Conservation (phyloP, 108 stramenopile genomes). For the Skeletonema grethae region DNA sequence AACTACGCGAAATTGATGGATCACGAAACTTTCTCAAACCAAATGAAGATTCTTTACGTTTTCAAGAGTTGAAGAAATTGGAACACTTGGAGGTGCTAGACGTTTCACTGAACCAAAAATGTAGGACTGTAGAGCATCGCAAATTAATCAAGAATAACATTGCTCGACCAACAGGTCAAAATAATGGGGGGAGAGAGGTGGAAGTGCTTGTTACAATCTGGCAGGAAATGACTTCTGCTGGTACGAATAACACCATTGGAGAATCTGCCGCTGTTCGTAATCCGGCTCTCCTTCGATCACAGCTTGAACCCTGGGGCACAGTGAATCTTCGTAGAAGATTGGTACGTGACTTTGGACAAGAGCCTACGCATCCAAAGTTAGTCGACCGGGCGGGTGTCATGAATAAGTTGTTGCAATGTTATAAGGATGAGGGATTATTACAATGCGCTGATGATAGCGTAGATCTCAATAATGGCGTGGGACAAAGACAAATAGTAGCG, state of each 20-base stretch:
- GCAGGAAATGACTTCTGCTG: conserved; percentile 19
- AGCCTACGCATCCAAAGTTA: conserved; percentile 13
- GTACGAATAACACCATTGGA: conserved; percentile 7
- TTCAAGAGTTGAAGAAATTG: conserved; percentile 7
- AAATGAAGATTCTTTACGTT: conserved; percentile 18
- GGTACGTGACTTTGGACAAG: conserved; percentile 37
- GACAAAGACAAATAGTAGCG: background rate
- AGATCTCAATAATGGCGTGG: conserved; percentile 18
- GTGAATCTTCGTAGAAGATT: conserved; percentile 28
- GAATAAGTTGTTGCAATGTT: conserved; percentile 22
- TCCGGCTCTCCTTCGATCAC: conserved; percentile 35
- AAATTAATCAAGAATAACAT: conserved; percentile 2
- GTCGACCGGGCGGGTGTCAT: conserved; percentile 34
- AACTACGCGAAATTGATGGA: conserved; percentile 22
- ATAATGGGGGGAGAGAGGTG: background rate
- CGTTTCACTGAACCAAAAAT: conserved; percentile 28
- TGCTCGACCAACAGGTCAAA: background rate
- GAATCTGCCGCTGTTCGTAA: conserved; percentile 34
- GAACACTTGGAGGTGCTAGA: conserved; percentile 20
- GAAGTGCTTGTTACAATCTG: conserved; percentile 20
- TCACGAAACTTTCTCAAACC: conserved; percentile 39
- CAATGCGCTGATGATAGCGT: background rate
- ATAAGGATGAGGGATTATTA: conserved; percentile 22
- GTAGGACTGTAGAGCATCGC: conserved; percentile 26
- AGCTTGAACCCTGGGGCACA: conserved; percentile 45